Evolutionary conservation across 768 basidiomycete species (phyloP).

Genomic region (Amanita polypyramis): DNA sequence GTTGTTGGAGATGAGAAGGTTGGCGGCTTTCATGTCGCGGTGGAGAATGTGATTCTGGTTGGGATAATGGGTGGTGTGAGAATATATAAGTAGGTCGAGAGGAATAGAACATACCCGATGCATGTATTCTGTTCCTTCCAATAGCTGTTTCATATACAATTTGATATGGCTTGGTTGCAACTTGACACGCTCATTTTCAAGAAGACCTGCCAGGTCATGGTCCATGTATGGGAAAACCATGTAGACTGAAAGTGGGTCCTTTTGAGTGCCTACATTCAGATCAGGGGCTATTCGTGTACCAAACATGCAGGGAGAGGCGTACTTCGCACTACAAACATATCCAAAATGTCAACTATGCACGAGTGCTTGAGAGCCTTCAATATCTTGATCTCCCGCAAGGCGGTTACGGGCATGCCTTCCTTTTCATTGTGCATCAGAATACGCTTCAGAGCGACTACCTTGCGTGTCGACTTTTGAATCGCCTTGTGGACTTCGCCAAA

Average conservation of each 20-base stretch:
- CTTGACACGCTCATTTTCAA: slow-evolving; percentile 87
- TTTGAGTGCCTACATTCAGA: slow-evolving; percentile 40
- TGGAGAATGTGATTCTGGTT: slow-evolving; percentile 89
- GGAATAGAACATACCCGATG: slow-evolving; percentile 56
- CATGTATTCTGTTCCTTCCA: slow-evolving; percentile 96
- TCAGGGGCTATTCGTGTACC: not conserved
- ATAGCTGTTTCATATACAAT: slow-evolving; percentile 88
- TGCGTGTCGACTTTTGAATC: slow-evolving; percentile 47
- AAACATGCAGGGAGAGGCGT: slow-evolving; percentile 16
- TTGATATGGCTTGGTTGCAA: slow-evolving; percentile 83
- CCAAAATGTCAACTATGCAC: slow-evolving; percentile 77
- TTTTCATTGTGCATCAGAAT: slow-evolving; percentile 96
- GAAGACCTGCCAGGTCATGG: slow-evolving; percentile 89
- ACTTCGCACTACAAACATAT: slow-evolving; percentile 89
- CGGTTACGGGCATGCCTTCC: slow-evolving; percentile 96
- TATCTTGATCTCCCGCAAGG: slow-evolving; percentile 94
- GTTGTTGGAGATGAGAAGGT: slow-evolving; percentile 82
- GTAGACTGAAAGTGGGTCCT: slow-evolving; percentile 76
- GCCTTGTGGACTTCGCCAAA: slow-evolving; percentile 96
- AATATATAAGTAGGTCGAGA: slow-evolving; percentile 9
- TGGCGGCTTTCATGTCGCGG: slow-evolving; percentile 98
- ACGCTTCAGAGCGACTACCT: slow-evolving; percentile 79
- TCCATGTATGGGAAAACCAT: slow-evolving; percentile 99
- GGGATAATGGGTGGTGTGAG: not conserved
- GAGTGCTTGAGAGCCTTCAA: slow-evolving; percentile 83